Evolutionary conservation across 2,329 filamentous ascomycete species (phyloP), one percentile per base, ranked within the genome.

Genomic region (Colletotrichum tamarilloi): DNA sequence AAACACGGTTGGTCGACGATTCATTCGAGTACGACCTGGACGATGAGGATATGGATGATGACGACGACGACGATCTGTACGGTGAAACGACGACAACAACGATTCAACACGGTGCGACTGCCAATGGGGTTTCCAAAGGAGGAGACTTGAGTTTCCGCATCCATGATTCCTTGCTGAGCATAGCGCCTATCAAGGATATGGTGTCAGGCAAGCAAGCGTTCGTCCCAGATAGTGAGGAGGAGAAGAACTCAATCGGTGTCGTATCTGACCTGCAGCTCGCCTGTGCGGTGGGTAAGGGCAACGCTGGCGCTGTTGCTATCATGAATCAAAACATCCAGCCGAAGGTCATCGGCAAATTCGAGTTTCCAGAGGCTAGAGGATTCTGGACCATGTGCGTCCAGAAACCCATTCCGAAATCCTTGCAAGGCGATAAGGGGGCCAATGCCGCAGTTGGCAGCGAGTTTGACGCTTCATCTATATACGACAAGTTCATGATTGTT

Each of bases 401-500:
- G 75, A 93, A 91, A 78, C 88, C 92, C 16, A 84, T 90, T n/a
- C 88, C 91, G 1, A 92, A 92, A 78, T 87, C 86, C 1, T 79
- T 92, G 16, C 86, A 88, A 72, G 83, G 85, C 69, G 84, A 87
- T 73, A 85, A 87, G 77, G 87, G 87, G 4, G 81, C 85, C 9
- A 85, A 85, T 14, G 82, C 88, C 1, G 84, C 87, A 2, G 84
- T 89, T 2, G 84, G 84, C 2, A 85, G 82, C n/a, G 90, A 92
- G 72, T 90, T 88, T 74, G 88, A 89, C 57, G 82, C 85, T 1
- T 88, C 91, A 55, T 88, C 88, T 3, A 90, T 92, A 75, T 92
- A 92, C 76, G 93, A 96, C 80, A 92, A 91, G 79, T 96, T 94
- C 78, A 91, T 98, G 86, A 94, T 98, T 76, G 91, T 96, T 28